Evolutionary conservation across 192 early-diverging fungal genomes (phyloP), one percentile per base, ranked within the genome.

Genomic region (Umbelopsis isabellina): DNA sequence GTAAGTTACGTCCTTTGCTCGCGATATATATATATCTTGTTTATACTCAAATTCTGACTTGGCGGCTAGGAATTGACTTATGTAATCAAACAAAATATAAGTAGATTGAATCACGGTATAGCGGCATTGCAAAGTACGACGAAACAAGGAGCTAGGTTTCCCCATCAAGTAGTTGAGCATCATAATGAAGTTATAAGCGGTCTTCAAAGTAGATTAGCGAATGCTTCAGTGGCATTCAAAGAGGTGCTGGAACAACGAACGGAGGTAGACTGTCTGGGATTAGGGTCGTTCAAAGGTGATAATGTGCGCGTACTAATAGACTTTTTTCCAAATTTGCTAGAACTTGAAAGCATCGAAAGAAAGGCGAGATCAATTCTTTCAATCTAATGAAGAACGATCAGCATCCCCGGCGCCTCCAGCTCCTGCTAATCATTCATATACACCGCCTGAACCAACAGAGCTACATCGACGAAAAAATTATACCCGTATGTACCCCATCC

Each of bases 1-100:
- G 88, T 90, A 87, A 46, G 83, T 23, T 23, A 46, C 61, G 37
- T n/a, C 23, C 49, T 50, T 22, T 15, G 41, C 20, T 0, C 15
- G 37, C 30, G 0, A 61, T 12, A 30, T 12, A 23, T 53, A 53
- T 23, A 30, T 53, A 30, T 12, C 13, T 4, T 2, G 18, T 7
- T 25, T 18, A 20, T 15, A 23, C 21, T 20, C 21, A 30, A 41
- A 51, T 47, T 3, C 22, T 51, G 41, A 61, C 7, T 22, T 18
- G 55, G 7, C 25, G 20, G 49, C 22, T 71, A 91, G 90, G 92
- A 96, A 79, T 87, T 99, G 70, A 94, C 95, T 11, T 91, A 89
- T 72, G 89, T 91, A 33, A 97, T 98, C 77, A 98, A 98, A 77
- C 94, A 97, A 86, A 93, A 98, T 70, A 97, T 99, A 76, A 93